Base-by-base conservation (phyloP, 192 early-diverging fungal species). In the Podila epigama region DNA sequence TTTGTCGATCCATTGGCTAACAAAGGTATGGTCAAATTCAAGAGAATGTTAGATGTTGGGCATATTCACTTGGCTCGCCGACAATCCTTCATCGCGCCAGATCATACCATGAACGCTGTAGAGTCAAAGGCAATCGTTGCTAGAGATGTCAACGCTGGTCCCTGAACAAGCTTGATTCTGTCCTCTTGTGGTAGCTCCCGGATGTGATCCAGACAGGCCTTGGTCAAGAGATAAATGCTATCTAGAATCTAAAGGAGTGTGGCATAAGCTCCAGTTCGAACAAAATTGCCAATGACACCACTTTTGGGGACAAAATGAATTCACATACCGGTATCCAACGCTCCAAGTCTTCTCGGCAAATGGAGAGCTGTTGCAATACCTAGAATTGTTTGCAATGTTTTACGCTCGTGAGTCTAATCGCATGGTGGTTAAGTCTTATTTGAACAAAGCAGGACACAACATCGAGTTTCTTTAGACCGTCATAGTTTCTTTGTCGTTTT, bases 111-210 rank as follows among this genome's bases (percentile, higher is more conserved):
- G 5, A 48, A 48, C 44, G 44, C 44, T 1, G 60, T 66, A n/a
- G 56, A 44, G 13, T 68, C 61, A 36, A 75, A 53, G 18, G 68
- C 60, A 28, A 64, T 44, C 3, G 73, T 44, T 2, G 66, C 54
- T 16, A 77, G 50, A 39, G 51, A 18, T 11, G 64, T 68, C 36
- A 42, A 58, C 13, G 54, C 20, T 10, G 20, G 34, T 27, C 59
- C 60, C 25, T 53, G 41, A 0, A 77, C 48, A 20, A 68, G 64
- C 0, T 18, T n/a, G 6, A 32, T 22, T 7, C 68, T 22, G 5
- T 52, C 37, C 0, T 66, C 11, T 20, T 48, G 15, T 8, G 32
- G 5, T 0, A 77, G 66, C 34, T 31, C 42, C 9, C 54, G 53
- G 12, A 68, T 54, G 8, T 42, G 33, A 3, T 8, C 39, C 9